These are phyloP conservation scores for Lobosporangium transversale DNA, from an alignment of 192 early-diverging fungal genomes.

Conservation along the genomic window DNA sequence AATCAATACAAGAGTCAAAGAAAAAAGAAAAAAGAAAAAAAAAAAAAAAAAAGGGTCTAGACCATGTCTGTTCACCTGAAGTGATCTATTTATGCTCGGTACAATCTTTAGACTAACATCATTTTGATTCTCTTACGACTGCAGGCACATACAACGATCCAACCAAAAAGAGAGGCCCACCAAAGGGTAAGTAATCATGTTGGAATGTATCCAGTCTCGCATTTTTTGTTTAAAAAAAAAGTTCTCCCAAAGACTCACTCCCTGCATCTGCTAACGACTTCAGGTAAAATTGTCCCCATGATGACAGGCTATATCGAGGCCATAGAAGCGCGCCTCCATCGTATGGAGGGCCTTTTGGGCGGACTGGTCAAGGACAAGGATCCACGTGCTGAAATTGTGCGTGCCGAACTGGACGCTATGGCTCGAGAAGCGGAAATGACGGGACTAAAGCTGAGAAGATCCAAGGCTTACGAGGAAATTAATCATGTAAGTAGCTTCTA, in stretches of 20 bases:
- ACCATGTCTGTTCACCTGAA: too few relatives aligned
- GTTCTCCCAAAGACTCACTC: constrained; percentile 16
- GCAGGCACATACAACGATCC: constrained; percentile 60
- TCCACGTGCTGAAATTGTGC: constrained; percentile 53
- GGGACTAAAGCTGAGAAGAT: constrained; percentile 43
- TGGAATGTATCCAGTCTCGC: neutral
- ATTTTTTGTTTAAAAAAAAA: neutral
- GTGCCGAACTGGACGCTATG: constrained; percentile 55
- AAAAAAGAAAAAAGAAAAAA: too few relatives aligned
- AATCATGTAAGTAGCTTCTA: constrained; percentile 24
- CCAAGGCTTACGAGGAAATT: constrained; percentile 48
- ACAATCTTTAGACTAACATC: too few relatives aligned
- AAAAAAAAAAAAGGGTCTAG: too few relatives aligned
- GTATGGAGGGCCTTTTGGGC: constrained; percentile 72
- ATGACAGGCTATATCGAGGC: constrained; percentile 82
- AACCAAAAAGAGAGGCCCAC: constrained; percentile 58
- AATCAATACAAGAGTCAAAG: too few relatives aligned
- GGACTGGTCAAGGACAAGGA: constrained; percentile 65
- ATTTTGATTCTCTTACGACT: too few relatives aligned
- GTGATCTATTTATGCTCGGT: too few relatives aligned
- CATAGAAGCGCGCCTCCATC: constrained; percentile 79
- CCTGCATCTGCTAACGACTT: constrained; percentile 23
- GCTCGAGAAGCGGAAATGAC: constrained; percentile 52
- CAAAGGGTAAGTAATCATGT: constrained; percentile 54
- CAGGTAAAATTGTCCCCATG: constrained; percentile 46